Evolutionary conservation across 805 yeast species (phyloP).

Genomic region (Debaryomyces prosopidis): DNA sequence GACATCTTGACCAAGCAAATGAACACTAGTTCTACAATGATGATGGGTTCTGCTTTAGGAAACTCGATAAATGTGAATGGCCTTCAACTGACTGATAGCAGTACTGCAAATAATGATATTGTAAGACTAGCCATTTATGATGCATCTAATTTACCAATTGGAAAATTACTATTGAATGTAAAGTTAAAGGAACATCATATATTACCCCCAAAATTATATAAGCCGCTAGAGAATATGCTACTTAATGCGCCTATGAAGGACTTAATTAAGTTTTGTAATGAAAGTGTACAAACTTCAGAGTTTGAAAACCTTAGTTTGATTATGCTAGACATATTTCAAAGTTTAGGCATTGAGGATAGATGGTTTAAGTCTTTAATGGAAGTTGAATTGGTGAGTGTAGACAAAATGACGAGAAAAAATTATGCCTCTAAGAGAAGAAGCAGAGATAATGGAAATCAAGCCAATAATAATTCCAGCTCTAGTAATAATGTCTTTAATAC

Average conservation of each 20-base stretch:
- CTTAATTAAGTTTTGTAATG: slow-evolving; percentile 49
- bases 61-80: slow-evolving; percentile 23
- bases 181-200: slow-evolving; percentile 54
- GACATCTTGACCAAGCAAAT: slow-evolving; percentile 44
- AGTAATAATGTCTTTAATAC: slow-evolving; percentile 39
- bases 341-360: slow-evolving; percentile 62
- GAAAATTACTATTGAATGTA: slow-evolving; percentile 56
- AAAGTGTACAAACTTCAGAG: slow-evolving; percentile 36
- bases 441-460: slow-evolving; percentile 6
- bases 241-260: slow-evolving; percentile 51
- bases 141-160: slow-evolving; percentile 47
- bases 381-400: slow-evolving; percentile 57
- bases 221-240: slow-evolving; percentile 62
- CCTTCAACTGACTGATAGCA: background rate
- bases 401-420: slow-evolving; percentile 43
- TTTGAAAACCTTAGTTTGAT: slow-evolving; percentile 59
- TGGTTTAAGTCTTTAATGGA: slow-evolving; percentile 76
- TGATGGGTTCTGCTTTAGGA: slow-evolving; percentile 23
- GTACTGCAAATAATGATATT: slow-evolving; percentile 26
- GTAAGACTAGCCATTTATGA: slow-evolving; percentile 49
- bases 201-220: slow-evolving; percentile 60
- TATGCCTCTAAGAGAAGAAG: slow-evolving; percentile 33
- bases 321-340: slow-evolving; percentile 72
- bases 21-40: slow-evolving; percentile 33
- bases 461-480: slow-evolving; percentile 12